Evolutionary conservation across 345 rosid genomes (phyloP).

Genomic region (Draba incana): DNA sequence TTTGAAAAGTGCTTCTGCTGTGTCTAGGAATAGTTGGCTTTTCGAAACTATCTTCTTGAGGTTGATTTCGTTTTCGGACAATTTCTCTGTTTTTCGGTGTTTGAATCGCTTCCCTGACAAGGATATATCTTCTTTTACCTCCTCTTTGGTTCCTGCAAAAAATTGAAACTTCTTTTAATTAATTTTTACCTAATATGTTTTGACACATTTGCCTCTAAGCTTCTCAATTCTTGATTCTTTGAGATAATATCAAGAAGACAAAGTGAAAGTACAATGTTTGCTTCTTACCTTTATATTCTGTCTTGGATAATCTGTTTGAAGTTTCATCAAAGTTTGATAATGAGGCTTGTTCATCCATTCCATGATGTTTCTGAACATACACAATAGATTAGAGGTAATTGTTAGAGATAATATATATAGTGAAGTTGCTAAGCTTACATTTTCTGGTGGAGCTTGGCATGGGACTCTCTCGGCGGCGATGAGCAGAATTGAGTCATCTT

Average conservation of each 20-base stretch:
- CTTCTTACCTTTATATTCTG: slow-evolving; percentile 16
- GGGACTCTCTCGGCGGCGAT: slow-evolving; percentile 37
- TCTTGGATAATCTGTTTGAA: slow-evolving; percentile 10
- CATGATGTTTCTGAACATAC: slow-evolving; percentile 45
- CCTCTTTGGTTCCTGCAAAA: slow-evolving; percentile 50
- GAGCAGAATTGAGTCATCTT: slow-evolving; percentile 42
- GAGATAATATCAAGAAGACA: slow-evolving; percentile 5
- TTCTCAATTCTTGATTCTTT: neutral
- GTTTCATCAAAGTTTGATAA: slow-evolving; percentile 5
- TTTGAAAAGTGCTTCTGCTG: slow-evolving; percentile 80
- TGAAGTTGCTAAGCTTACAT: slow-evolving; percentile 51
- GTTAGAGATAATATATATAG: slow-evolving; percentile 6
- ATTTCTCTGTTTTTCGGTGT: slow-evolving; percentile 33
- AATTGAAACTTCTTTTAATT: slow-evolving; percentile 11
- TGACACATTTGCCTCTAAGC: neutral
- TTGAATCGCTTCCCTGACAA: slow-evolving; percentile 35
- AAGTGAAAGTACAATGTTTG: neutral
- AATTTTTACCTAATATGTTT: slow-evolving; percentile 15
- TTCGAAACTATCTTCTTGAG: slow-evolving; percentile 66
- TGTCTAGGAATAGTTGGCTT: slow-evolving; percentile 68
- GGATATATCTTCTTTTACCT: slow-evolving; percentile 8
- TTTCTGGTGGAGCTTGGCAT: slow-evolving; percentile 41
- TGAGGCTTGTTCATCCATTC: slow-evolving; percentile 43
- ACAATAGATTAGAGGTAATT: neutral
- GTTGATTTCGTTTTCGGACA: slow-evolving; percentile 60